A percentile compares a stretch with the other conserved stretches of the same genome.
phyloP scores from a whole-genome alignment of 345 rosid species.

The Populus nigra region DNA sequence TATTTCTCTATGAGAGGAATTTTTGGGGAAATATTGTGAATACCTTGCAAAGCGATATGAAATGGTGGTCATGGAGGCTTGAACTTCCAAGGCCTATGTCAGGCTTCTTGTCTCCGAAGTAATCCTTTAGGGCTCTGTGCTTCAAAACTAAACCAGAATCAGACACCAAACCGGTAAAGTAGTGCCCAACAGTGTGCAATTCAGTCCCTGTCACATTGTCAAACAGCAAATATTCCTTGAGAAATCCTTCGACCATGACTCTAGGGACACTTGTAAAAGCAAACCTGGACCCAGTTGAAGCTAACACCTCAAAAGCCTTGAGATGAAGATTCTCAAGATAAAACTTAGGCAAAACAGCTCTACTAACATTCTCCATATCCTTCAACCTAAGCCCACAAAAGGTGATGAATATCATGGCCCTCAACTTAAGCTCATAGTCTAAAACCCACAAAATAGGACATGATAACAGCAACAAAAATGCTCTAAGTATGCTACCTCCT shows the following conservation, averaged over 20 bases:
- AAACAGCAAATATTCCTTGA: conserved; percentile 60
- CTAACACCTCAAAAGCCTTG: conserved; percentile 53
- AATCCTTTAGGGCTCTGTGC: conserved; percentile 57
- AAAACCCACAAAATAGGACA: conserved; percentile 60
- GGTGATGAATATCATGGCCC: conserved; percentile 62
- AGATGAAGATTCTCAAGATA: conserved; percentile 72
- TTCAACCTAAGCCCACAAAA: conserved; percentile 66
- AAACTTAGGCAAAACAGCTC: conserved; percentile 91
- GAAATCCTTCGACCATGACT: conserved; percentile 76
- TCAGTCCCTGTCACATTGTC: conserved; percentile 73
- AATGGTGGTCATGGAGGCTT: conserved; percentile 50
- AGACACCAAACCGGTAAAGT: conserved; percentile 67
- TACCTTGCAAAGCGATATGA: conserved; percentile 82
- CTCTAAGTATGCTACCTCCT: conserved; percentile 77
- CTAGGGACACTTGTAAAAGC: conserved; percentile 72
- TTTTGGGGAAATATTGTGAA: not conserved
- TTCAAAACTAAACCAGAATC: conserved; percentile 59
- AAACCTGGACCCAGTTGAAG: conserved; percentile 39
- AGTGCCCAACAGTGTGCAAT: conserved; percentile 41
- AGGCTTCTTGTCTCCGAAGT: conserved; percentile 51
- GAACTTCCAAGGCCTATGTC: conserved; percentile 66
- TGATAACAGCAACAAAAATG: conserved; percentile 51
- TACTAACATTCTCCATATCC: conserved; percentile 55
- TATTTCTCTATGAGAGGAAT: not conserved
- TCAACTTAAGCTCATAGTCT: conserved; percentile 46